These are phyloP conservation scores for Flueggea neowawraea DNA, from an alignment of 441 rosid genomes.

Conservation along the genomic window DNA sequence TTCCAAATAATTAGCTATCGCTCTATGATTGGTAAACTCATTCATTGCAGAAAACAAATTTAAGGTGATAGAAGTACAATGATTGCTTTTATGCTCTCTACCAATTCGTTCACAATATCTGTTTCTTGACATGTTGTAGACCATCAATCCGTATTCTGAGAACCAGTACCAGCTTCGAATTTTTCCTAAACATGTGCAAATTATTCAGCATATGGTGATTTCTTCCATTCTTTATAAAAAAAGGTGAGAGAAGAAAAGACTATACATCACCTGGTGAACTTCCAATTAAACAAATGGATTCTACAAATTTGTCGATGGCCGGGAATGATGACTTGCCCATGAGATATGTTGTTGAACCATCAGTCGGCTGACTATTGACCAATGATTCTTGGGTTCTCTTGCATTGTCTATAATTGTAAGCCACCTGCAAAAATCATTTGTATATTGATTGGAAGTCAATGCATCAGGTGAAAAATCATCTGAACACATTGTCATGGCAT, in stretches of 20 bases:
- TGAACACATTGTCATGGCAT: no score
- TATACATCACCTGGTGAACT: conserved; percentile 60
- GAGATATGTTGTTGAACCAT: conserved; percentile 39
- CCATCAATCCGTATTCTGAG: conserved; percentile 76
- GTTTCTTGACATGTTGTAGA: conserved; percentile 91
- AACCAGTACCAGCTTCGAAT: conserved; percentile 99
- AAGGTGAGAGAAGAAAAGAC: background rate
- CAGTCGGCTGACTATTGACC: conserved; percentile 30
- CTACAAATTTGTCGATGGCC: conserved; percentile 74
- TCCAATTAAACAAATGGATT: conserved; percentile 65
- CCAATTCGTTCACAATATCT: conserved; percentile 95
- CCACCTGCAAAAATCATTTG: conserved; percentile 40
- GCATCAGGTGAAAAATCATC: no score
- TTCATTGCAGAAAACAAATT: no score
- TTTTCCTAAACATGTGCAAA: conserved; percentile 46
- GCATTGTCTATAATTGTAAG: conserved; percentile 34
- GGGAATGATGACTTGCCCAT: conserved; percentile 86
- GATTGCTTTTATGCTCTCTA: conserved; percentile 96
- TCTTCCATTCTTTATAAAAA: background rate
- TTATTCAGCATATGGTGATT: background rate
- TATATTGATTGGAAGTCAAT: background rate
- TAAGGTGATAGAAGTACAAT: conserved; percentile 40
- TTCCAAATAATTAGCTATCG: no score
- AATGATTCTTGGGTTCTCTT: conserved; percentile 28
- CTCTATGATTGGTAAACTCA: background rate